phyloP scores from a whole-genome alignment of 805 yeast genomes.

The Lipomyces sp. region DNA sequence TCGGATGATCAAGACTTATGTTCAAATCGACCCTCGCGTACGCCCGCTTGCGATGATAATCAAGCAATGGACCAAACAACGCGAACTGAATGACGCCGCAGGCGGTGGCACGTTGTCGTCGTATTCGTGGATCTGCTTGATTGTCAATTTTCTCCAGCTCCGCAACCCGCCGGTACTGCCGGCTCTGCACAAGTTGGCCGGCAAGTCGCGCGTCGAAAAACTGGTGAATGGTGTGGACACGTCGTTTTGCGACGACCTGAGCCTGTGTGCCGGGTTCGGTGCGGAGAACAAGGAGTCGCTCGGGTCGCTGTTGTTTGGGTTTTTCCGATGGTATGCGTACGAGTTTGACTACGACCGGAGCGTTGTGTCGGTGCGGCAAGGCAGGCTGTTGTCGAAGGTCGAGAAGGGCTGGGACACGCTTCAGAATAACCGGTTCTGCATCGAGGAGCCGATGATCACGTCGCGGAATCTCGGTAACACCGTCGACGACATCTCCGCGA shows the following conservation, averaged over 20 bases:
- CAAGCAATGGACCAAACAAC: conserved; percentile 33
- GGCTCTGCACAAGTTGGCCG: conserved; percentile 25
- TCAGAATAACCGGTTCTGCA: conserved; percentile 32
- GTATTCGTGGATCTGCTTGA: conserved; percentile 33
- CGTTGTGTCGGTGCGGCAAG: conserved; percentile 31
- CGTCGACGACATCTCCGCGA: conserved; percentile 32
- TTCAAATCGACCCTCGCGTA: conserved; percentile 31
- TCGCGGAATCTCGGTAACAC: conserved; percentile 33
- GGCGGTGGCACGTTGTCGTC: conserved; percentile 33
- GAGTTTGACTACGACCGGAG: conserved; percentile 28
- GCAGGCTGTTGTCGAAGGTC: conserved; percentile 26
- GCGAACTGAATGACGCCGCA: conserved; percentile 33
- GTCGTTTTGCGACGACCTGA: conserved; percentile 30
- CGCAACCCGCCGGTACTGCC: conserved; percentile 31
- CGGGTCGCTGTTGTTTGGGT: conserved; percentile 28
- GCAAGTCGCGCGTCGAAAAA: conserved; percentile 4
- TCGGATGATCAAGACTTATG: conserved; percentile 30
- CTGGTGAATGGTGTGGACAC: conserved; percentile 26
- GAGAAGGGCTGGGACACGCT: conserved; percentile 32
- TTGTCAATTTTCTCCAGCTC: conserved; percentile 31
- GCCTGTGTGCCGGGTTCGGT: conserved; percentile 19
- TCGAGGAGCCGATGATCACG: conserved; percentile 32
- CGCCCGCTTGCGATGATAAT: conserved; percentile 31
- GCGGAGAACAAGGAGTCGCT: conserved; percentile 28
- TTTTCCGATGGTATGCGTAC: conserved; percentile 31